Evolutionary conservation across 225 moss, liverwort and hornwort species (phyloP), one percentile per base, ranked within the genome.

Genomic region (Physcomitrellopsis africana): DNA sequence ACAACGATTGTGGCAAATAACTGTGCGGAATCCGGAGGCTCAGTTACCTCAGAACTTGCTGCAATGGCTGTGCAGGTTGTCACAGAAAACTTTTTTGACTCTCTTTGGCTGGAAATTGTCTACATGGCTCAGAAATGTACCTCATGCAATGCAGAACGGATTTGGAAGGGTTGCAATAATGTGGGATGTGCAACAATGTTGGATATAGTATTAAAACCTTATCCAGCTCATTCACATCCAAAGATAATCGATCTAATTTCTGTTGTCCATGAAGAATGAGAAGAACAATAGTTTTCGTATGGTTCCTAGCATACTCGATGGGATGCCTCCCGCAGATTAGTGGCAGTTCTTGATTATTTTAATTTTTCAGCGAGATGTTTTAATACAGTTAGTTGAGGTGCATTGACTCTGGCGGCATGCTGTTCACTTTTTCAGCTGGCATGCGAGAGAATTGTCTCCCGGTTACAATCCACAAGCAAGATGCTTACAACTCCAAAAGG

Each of bases 41-140:
- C 94, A 0, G 86, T 89, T 20, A 94, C 94, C 16, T 94, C 94
- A 19, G 94, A 94, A 76, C 85, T 94, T 66, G 84, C 87, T 42
- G 80, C 87, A 44, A 89, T 84, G 80, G 69, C 87, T 70, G 91
- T 94, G 67, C 86, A 89, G 94, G 94, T 94, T 64, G 17, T 47
- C 54, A 5, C 57, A n/a, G 11, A 41, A 22, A n/a, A 60, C 42
- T 46, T 70, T 10, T 22, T 22, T 17, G 45, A 57, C 29, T 19
- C 37, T 64, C 2, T 62, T 53, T 77, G 26, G 11, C 7, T 14
- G 69, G 17, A 15, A 77, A 53, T 44, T 51, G 8, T 60, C 42
- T 53, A 19, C 44, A 5, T 37, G 32, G 4, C 7, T 37, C 32
- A 37, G 32, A 37, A 37, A 37, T 2, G 32, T 37, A 37, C 32